Evolutionary conservation across 208 protist species (phyloP), one percentile per base, ranked within the genome.

Genomic region (Crithidia brevicula): DNA sequence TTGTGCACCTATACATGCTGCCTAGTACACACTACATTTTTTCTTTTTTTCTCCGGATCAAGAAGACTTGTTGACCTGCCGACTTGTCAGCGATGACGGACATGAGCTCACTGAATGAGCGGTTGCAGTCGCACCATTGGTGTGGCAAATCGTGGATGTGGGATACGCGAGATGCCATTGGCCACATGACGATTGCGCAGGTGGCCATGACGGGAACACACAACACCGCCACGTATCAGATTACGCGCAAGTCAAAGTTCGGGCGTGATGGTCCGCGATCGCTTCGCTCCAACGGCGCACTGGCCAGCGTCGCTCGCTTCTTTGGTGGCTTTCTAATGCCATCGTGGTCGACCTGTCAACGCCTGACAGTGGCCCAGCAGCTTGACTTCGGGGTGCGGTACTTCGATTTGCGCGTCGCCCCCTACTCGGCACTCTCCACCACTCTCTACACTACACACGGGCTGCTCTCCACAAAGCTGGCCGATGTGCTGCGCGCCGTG

Each of bases 341-440:
- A 0, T 40, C 31, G n/a, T 93, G 82, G 82, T 30, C 74, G 1
- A 69, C 33, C 10, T 93, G 82, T 46, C 82, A 93, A 50, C 36
- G 31, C n/a, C 76, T 79, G 67, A 61, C 72, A 11, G 46, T 85
- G 0, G 47, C 62, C n/a, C 56, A 84, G 65, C 83, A 88, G 77
- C 73, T 90, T 3, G 1, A 67, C n/a, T 69, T 62, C 46, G 77
- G 83, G 23, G 68, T 90, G 30, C 73, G 83, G 13, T 89, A 88
- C 54, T 50, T 90, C 4, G 74, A 90, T 50, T 66, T 86, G 23
- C 79, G 82, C 15, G 10, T 87, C 0, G 62, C 54, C 0, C 70
- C 61, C 7, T 25, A 77, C 45, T 20, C 64, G 0, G 42, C 52
- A 0, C 45, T 36, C 6, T 43, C 59, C 11, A 57, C 52, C 1